Percentiles rank a stretch among this genome's conserved stretches.
These are phyloP conservation scores for Scytalidium sp. DNA, from an alignment of 2,329 filamentous ascomycete species.

Conservation along the genomic window DNA sequence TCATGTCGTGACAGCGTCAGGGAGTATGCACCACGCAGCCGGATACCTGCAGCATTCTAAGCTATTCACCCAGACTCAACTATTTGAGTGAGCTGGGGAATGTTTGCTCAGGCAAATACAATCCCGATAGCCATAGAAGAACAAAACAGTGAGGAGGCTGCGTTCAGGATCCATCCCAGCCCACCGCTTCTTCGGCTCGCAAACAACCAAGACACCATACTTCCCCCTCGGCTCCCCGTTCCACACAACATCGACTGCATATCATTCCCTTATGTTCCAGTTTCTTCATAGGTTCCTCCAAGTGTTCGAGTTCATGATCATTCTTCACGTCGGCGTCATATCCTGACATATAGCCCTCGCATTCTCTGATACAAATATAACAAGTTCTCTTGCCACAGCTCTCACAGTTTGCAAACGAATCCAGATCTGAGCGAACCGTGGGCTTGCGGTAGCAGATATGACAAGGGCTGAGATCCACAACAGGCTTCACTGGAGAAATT, in stretches of 20 bases:
- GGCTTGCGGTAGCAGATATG: conserved; percentile 67
- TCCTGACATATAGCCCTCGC: conserved; percentile 48
- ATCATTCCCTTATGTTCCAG: conserved; percentile 39
- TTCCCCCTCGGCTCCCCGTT: conserved; percentile 61
- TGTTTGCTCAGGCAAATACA: background rate
- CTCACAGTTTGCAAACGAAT: conserved; percentile 62
- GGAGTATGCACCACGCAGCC: too few species aligned
- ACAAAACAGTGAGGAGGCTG: background rate
- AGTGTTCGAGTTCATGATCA: background rate
- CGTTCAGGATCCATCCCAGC: background rate
- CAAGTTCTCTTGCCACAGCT: conserved; percentile 62
- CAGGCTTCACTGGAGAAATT: background rate
- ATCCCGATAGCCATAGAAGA: background rate
- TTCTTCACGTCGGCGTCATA: background rate
- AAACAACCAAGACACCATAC: conserved; percentile 65
- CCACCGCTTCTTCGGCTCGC: conserved; percentile 11
- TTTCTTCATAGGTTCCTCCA: background rate
- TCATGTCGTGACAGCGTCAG: too few species aligned
- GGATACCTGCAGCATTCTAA: too few species aligned
- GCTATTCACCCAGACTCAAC: too few species aligned
- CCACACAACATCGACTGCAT: conserved; percentile 68
- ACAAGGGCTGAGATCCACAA: conserved; percentile 48
- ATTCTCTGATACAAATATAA: conserved; percentile 66
- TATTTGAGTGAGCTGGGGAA: too few species aligned
- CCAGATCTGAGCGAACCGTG: conserved; percentile 61